A percentile compares a stretch with the other conserved stretches of the same genome.
Evolutionary conservation across 129 eudicot species (phyloP).

Genomic region (Daucus carota): DH1_v3.0 NC_030386.2:25158001-25158500

Average conservation of each 20-base stretch:
- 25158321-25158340: constrained; percentile 71
- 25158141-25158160: constrained; percentile 38
- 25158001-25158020: not conserved
- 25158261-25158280: constrained; percentile 89
- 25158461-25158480: constrained; percentile 50
- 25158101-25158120: not conserved
- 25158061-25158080: not conserved
- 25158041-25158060: not conserved
- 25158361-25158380: constrained; percentile 85
- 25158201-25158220: constrained; percentile 16
- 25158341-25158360: constrained; percentile 42
- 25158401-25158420: constrained; percentile 37
- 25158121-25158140: constrained; percentile 12
- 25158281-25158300: constrained; percentile 53
- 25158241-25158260: constrained; percentile 49
- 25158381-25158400: constrained; percentile 71
- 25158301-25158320: constrained; percentile 57
- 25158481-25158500: constrained; percentile 93
- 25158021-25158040: not conserved
- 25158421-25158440: constrained; percentile 71
- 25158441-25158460: constrained; percentile 66
- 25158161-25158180: constrained; percentile 23
- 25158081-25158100: not conserved
- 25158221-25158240: constrained; percentile 34
- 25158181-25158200: constrained; percentile 6